A percentile compares a stretch with the other conserved stretches of the same genome.
Evolutionary conservation across 768 basidiomycete genomes (phyloP).

Genomic region (Psilocybe subaeruginosa): DNA sequence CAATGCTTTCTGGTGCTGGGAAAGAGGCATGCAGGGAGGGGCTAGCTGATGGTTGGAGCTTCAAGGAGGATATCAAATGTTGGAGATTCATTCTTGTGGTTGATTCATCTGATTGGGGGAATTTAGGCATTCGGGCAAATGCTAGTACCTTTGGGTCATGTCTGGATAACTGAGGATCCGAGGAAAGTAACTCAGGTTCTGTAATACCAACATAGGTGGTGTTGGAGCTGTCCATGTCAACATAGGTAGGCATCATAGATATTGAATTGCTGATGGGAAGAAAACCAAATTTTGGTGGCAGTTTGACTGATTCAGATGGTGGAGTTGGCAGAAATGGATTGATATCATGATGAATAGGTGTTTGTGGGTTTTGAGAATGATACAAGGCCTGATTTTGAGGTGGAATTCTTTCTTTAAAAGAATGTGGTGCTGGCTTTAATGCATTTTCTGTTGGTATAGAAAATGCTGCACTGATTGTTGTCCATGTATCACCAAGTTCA

Average conservation of each 20-base stretch:
- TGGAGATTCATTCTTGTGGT: too few species aligned
- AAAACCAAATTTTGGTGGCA: not conserved
- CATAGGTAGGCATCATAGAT: not conserved
- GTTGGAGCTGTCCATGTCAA: too few species aligned
- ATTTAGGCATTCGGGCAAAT: too few species aligned
- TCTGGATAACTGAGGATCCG: not conserved
- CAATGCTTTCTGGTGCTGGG: too few species aligned
- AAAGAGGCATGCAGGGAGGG: too few species aligned
- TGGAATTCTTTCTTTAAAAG: not conserved
- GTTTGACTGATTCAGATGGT: not conserved
- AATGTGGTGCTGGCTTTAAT: not conserved
- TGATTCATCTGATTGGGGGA: too few species aligned
- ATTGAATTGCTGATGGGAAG: not conserved
- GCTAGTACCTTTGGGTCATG: too few species aligned
- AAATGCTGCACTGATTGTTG: not conserved
- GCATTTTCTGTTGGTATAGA: not conserved
- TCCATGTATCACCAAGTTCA: not conserved
- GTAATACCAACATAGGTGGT: not conserved
- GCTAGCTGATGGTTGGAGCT: too few species aligned
- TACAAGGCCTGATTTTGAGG: not conserved
- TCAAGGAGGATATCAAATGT: too few species aligned
- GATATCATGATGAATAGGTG: not conserved
- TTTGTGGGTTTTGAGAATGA: not conserved
- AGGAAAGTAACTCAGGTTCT: not conserved
- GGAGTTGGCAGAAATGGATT: not conserved